phyloP scores from a whole-genome alignment of 164 flowering plant genomes.

The Vitis labrusca region DNA sequence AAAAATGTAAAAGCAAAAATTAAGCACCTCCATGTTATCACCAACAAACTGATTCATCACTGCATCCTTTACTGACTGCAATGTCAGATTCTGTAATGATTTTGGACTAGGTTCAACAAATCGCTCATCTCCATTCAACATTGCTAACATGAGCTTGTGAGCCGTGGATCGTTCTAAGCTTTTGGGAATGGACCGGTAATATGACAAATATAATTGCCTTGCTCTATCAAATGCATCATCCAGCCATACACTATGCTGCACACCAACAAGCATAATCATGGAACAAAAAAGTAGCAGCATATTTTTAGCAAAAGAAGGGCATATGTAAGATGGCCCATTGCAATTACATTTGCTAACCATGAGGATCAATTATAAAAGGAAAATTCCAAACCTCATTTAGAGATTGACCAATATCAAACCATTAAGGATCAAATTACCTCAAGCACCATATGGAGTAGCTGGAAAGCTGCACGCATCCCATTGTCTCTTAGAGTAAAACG shows the following conservation, averaged over 20 bases:
- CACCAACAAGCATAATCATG: constrained; percentile 18
- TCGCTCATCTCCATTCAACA: constrained; percentile 97
- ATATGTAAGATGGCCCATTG: neutral
- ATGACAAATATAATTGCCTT: constrained; percentile 83
- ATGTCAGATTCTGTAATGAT: constrained; percentile 68
- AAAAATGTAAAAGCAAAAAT: constrained; percentile 1
- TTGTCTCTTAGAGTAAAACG: constrained; percentile 92
- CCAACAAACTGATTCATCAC: constrained; percentile 92
- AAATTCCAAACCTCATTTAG: no score
- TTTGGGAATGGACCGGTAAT: constrained; percentile 94
- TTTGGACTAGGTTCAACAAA: constrained; percentile 97
- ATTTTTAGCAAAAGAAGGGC: neutral
- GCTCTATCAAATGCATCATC: constrained; percentile 99
- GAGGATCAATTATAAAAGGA: neutral
- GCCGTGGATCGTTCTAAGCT: constrained; percentile 98
- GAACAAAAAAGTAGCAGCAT: neutral
- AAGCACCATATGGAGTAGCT: constrained; percentile 98
- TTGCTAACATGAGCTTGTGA: constrained; percentile 92
- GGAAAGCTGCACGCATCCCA: constrained; percentile 99
- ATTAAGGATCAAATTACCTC: constrained; percentile 55
- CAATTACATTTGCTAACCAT: neutral
- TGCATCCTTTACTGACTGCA: constrained; percentile 79
- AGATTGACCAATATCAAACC: neutral
- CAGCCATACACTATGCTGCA: constrained; percentile 98
- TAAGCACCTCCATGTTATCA: constrained; percentile 90